A percentile compares a stretch with the other conserved stretches of the same genome.
Conservation (phyloP, 2,329 filamentous ascomycete genomes). For the Epichloe coenophiala region DNA sequence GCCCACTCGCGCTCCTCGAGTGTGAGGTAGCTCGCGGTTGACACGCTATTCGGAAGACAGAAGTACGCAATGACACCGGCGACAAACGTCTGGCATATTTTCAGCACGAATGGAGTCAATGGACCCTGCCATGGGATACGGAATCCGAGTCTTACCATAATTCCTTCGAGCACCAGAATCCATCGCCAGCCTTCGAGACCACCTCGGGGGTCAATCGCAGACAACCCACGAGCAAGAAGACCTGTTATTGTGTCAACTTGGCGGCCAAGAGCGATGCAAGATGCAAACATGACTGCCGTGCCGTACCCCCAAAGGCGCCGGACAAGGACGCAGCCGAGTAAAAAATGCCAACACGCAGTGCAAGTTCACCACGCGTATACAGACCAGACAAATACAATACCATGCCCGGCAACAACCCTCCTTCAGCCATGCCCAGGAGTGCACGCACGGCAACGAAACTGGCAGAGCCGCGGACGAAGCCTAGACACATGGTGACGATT, state of each 20-base stretch:
- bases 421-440: conserved; percentile 55
- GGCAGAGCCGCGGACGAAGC: conserved; percentile 51
- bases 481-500: conserved; percentile 55
- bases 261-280: no score
- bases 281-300: no score
- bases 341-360: conserved; percentile 57
- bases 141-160: conserved; percentile 21
- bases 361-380: conserved; percentile 61
- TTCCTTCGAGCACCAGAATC: conserved; percentile 46
- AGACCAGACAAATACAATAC: conserved; percentile 63
- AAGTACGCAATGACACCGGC: conserved; percentile 38
- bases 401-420: conserved; percentile 55
- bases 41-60: conserved; percentile 41
- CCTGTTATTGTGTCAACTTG: conserved; percentile 27
- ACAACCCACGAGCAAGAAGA: conserved; percentile 60
- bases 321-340: conserved; percentile 59
- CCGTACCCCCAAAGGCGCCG: conserved; percentile 47
- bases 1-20: conserved; percentile 37
- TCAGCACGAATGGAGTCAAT: background rate
- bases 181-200: conserved; percentile 58
- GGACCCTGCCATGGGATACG: background rate
- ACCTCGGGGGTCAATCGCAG: conserved; percentile 46
- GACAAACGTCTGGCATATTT: conserved; percentile 31
- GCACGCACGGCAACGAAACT: conserved; percentile 55
- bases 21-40: conserved; percentile 39